phyloP scores from a whole-genome alignment of 139 green algal genomes.

The Nannochloris sp. region DNA sequence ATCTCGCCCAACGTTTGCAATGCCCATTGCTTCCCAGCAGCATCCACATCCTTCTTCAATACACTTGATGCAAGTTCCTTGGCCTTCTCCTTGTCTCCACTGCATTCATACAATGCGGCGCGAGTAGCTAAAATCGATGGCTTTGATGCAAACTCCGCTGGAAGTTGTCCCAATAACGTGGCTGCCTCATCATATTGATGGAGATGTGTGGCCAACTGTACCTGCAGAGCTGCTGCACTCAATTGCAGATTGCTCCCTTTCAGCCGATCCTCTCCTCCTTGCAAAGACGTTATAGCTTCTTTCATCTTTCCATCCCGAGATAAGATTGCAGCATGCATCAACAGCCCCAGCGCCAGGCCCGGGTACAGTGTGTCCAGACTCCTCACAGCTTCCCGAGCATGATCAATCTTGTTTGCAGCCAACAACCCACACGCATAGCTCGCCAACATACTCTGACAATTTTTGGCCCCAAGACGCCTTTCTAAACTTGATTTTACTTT shows the following conservation, averaged over 20 bases:
- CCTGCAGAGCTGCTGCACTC: conserved; percentile 35
- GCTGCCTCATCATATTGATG: conserved; percentile 24
- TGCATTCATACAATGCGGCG: conserved; percentile 43
- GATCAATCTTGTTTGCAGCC: conserved; percentile 41
- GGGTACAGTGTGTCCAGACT: conserved; percentile 24
- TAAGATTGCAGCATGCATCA: conserved; percentile 59
- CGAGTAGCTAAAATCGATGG: conserved; percentile 52
- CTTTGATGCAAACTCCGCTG: background rate
- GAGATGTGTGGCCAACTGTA: conserved; percentile 48
- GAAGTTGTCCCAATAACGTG: conserved; percentile 9
- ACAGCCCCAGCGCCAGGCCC: conserved; percentile 6
- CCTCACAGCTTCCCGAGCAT: conserved; percentile 35
- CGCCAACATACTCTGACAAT: conserved; percentile 57
- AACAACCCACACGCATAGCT: conserved; percentile 63
- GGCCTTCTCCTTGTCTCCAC: conserved; percentile 32
- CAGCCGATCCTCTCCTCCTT: conserved; percentile 2
- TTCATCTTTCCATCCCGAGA: conserved; percentile 30
- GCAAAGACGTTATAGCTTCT: conserved; percentile 50
- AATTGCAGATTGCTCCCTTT: background rate
- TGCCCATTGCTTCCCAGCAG: conserved; percentile 31
- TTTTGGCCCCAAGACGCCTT: conserved; percentile 45
- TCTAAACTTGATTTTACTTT: conserved; percentile 38
- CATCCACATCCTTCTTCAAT: conserved; percentile 15
- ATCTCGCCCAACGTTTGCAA: conserved; percentile 47
- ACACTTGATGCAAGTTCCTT: conserved; percentile 25